Conservation (phyloP, 495 filamentous ascomycete species). For the Recurvomyces mirabilis region DNA sequence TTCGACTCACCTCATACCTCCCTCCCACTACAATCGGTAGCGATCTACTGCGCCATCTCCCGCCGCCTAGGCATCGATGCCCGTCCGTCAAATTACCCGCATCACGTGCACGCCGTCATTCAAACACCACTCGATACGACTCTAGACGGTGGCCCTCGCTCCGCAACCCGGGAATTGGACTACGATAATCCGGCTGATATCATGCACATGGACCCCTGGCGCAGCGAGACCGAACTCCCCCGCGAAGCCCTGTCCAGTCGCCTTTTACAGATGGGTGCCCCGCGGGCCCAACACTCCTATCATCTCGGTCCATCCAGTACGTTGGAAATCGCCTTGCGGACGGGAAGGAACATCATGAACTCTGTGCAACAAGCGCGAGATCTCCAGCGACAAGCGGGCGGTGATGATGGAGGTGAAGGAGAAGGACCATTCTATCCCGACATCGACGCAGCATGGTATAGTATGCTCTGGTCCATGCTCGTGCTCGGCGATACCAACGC, state of each 20-base stretch:
- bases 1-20: constrained; percentile 53
- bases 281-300: constrained; percentile 37
- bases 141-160: constrained; percentile 44
- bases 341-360: constrained; percentile 67
- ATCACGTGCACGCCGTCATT: constrained; percentile 68
- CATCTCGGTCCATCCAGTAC: constrained; percentile 51
- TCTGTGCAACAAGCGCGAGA: constrained; percentile 35
- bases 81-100: constrained; percentile 62
- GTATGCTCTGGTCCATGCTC: constrained; percentile 66
- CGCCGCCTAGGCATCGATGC: constrained; percentile 57
- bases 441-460: constrained; percentile 60
- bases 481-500: constrained; percentile 36
- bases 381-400: too few species aligned
- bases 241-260: constrained; percentile 46
- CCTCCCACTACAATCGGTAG: constrained; percentile 65
- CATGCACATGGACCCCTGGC: constrained; percentile 81
- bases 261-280: constrained; percentile 52
- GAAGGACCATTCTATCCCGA: constrained; percentile 30
- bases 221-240: constrained; percentile 54
- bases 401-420: background rate
- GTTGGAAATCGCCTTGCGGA: constrained; percentile 59
- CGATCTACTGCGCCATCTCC: constrained; percentile 60
- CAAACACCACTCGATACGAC: constrained; percentile 46
- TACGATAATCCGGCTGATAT: constrained; percentile 29
- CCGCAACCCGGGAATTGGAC: constrained; percentile 7